phyloP scores from a whole-genome alignment of 352 stramenopile genomes.

The Pythium vanterpoolii region DNA sequence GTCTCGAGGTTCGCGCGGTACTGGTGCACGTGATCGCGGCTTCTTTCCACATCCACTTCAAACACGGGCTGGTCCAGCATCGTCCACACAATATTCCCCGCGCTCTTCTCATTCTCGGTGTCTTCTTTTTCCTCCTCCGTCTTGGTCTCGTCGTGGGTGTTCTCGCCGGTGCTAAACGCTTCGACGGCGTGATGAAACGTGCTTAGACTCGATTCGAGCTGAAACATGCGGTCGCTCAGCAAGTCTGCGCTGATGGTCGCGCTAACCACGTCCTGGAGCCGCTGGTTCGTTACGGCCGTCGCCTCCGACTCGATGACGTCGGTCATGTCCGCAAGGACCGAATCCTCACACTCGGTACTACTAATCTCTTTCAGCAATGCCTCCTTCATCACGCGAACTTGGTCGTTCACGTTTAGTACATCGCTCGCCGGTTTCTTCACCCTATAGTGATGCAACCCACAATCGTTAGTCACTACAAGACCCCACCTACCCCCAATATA shows the following conservation, averaged over 20 bases:
- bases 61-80: conserved; percentile 79
- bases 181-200: conserved; percentile 67
- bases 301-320: conserved; percentile 54
- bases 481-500: no score
- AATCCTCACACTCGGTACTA: conserved; percentile 37
- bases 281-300: conserved; percentile 38
- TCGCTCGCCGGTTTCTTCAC: conserved; percentile 4
- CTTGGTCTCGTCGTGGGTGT: conserved; percentile 14
- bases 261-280: conserved; percentile 72
- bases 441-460: neutral
- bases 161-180: conserved; percentile 30
- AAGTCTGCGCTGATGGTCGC: conserved; percentile 81
- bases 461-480: conserved; percentile 2
- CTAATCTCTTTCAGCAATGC: conserved; percentile 35
- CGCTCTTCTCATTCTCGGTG: conserved; percentile 27
- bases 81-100: conserved; percentile 60
- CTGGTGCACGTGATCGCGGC: conserved; percentile 69
- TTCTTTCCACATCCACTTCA: conserved; percentile 70
- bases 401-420: conserved; percentile 16
- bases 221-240: conserved; percentile 87
- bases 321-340: conserved; percentile 60
- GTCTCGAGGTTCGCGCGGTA: conserved; percentile 71
- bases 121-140: conserved; percentile 18
- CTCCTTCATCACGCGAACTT: conserved; percentile 18
- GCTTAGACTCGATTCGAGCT: conserved; percentile 76